A percentile compares a stretch with the other conserved stretches of the same genome.
These are phyloP conservation scores for Cucumis sativus DNA, from an alignment of 306 rosid genomes.

Conservation along the genomic window DNA sequence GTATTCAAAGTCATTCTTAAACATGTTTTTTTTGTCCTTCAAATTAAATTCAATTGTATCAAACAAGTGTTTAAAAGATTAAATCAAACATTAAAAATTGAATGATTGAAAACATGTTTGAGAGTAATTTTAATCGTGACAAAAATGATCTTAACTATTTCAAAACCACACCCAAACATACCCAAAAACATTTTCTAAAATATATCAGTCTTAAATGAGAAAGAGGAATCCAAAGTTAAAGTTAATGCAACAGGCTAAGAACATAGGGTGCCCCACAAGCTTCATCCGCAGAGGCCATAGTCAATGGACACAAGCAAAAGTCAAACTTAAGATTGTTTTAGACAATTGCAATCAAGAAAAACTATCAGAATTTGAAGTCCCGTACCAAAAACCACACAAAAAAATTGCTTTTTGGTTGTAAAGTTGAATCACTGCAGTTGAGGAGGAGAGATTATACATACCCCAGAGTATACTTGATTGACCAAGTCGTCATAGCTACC, in stretches of 20 bases:
- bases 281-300: not conserved
- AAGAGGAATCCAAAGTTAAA: not conserved
- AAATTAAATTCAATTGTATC: no score
- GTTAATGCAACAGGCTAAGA: not conserved
- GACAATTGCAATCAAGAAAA: not conserved
- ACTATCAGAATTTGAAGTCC: not conserved
- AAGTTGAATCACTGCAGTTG: not conserved
- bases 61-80: no score
- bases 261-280: not conserved
- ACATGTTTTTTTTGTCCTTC: no score
- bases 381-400: not conserved
- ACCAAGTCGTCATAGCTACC: slow-evolving; percentile 21
- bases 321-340: not conserved
- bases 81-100: no score
- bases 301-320: not conserved
- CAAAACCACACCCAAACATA: no score
- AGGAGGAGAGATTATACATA: slow-evolving; percentile 7
- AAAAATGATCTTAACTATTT: no score
- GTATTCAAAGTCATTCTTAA: no score
- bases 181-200: not conserved
- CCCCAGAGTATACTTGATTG: slow-evolving; percentile 32
- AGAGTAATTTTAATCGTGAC: no score
- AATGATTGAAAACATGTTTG: no score
- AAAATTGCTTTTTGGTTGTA: not conserved
- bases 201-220: not conserved